Base-by-base conservation (phyloP, 306 rosid genomes). In the Mimosa bimucronata region DNA sequence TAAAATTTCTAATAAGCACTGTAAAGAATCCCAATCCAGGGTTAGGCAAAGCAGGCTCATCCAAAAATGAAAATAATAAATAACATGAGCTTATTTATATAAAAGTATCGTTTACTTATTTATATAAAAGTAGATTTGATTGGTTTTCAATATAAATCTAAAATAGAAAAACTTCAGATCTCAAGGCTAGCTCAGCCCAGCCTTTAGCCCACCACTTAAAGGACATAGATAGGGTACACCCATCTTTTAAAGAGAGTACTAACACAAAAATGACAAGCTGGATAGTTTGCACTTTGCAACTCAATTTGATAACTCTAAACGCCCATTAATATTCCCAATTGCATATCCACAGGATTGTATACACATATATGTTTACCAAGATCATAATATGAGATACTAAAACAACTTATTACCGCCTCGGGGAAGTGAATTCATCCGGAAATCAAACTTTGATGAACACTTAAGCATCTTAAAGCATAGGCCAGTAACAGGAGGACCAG, bases 401-500 rank as follows among this genome's bases (percentile, higher is more conserved):
- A 52, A 66, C 10, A 79, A 70, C 38, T 29, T 19, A 81, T 88
- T 89, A 92, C 95, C 92, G 10, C 69, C 26, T 52, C 77, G 76
- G 72, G 34, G 38, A 67, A 80, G 77, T 11, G 76, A 78, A 50
- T 85, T 66, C 57, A 31, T 77, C 67, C 81, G 87, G 76, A 45
- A 3, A 65, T n/a, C 77, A 79, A 85, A 52, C 71, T 81, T 82
- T 6, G 79, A 61, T 16, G 71, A 69, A 46, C 65, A 23, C 66
- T 82, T 82, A 2, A 74, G 66, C 78, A 16, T 71, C 70, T 87
- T 80, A 37, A 64, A 73, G 88, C 90, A 89, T 44, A 83, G 66
- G 52, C 42, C 7, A 71, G 64, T 88, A 64, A 88, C 79, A n/a
- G 93, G 85, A 46, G 76, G 81, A 68, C 98, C 98, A 55, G 88